phyloP scores from a whole-genome alignment of 129 eudicot genomes.

The Lactuca saligna region DNA sequence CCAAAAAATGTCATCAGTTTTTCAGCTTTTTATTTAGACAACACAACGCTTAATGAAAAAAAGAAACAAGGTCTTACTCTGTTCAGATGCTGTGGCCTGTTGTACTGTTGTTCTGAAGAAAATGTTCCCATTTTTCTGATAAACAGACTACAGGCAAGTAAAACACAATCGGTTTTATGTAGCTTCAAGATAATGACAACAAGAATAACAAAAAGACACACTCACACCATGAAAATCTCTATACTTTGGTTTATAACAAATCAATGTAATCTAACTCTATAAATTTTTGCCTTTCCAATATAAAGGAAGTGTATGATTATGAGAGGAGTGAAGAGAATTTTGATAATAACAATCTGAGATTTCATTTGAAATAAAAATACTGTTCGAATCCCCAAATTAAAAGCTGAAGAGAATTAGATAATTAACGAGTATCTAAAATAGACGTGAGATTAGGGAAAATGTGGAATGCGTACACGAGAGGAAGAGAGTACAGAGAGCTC shows the following conservation, averaged over 20 bases:
- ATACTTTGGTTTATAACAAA: too few relatives aligned
- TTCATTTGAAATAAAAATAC: neutral
- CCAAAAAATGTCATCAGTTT: neutral
- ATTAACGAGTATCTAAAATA: neutral
- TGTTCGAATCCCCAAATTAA: neutral
- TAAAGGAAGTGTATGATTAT: too few relatives aligned
- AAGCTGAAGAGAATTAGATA: neutral
- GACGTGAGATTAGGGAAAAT: neutral
- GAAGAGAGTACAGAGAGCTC: conserved; percentile 33
- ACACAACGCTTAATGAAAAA: neutral
- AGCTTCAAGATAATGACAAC: conserved; percentile 2
- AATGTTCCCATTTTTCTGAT: conserved; percentile 73
- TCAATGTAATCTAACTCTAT: too few relatives aligned
- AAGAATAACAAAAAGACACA: neutral
- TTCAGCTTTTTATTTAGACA: neutral
- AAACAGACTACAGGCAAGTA: conserved; percentile 50
- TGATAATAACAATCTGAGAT: neutral
- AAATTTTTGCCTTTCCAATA: too few relatives aligned
- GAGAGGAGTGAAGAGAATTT: neutral
- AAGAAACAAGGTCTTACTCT: conserved; percentile 43
- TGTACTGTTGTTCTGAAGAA: conserved; percentile 62
- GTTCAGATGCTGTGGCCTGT: conserved; percentile 69
- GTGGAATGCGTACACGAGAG: conserved; percentile 23
- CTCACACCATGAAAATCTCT: neutral
- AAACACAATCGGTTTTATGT: neutral